Evolutionary conservation across 2,329 filamentous ascomycete species (phyloP).

Genomic region (Penicillium carneum): DNA sequence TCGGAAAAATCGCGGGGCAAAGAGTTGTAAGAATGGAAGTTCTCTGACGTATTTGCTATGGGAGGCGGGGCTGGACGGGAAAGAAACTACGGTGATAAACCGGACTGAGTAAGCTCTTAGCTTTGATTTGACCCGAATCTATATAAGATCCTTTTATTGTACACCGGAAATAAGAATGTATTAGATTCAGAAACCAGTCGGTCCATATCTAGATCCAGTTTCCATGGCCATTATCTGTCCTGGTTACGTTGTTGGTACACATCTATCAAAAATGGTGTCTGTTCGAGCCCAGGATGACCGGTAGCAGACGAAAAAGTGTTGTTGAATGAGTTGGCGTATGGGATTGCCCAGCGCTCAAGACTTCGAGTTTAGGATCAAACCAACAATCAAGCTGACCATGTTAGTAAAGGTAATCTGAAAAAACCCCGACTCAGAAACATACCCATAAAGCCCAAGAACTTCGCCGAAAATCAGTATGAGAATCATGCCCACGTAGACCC

Average conservation of each 20-base stretch:
- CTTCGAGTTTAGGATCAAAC: conserved; percentile 90
- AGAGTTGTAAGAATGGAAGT: conserved; percentile 19
- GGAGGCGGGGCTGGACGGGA: conserved; percentile 34
- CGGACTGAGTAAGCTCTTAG: conserved; percentile 30
- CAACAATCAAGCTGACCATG: conserved; percentile 78
- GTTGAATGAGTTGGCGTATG: not conserved
- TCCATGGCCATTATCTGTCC: not conserved
- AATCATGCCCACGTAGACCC: conserved; percentile 98
- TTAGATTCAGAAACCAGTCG: conserved; percentile 5
- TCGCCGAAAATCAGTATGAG: conserved; percentile 98
- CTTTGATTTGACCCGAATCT: conserved; percentile 28
- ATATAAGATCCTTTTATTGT: conserved; percentile 33
- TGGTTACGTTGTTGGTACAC: conserved; percentile 1
- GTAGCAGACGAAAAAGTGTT: not conserved
- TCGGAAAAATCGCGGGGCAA: conserved; percentile 15
- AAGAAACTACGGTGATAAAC: conserved; percentile 35
- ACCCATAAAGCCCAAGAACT: conserved; percentile 96
- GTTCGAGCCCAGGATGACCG: conserved; percentile 5
- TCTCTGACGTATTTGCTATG: conserved; percentile 37
- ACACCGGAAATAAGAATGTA: conserved; percentile 26
- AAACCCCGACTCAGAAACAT: conserved; percentile 46
- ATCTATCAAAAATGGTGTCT: not conserved
- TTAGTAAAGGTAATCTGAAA: conserved; percentile 29
- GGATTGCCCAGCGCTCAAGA: conserved; percentile 25
- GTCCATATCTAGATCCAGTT: conserved; percentile 1